These are phyloP conservation scores for Globisporangium viniferum DNA, from an alignment of 352 stramenopile genomes.

Conservation along the genomic window DNA sequence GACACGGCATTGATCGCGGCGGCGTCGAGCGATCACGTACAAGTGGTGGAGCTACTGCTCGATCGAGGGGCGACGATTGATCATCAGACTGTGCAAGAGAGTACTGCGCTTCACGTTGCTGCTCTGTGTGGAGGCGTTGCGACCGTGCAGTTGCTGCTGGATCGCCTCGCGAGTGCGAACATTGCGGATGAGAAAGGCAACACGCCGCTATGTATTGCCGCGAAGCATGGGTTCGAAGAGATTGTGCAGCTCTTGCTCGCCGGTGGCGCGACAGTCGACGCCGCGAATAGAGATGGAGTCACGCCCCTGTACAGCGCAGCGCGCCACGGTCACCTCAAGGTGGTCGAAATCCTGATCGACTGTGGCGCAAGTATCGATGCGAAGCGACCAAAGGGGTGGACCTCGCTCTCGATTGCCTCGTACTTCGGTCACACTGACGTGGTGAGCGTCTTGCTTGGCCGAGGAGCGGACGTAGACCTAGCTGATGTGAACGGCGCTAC, in stretches of 20 bases:
- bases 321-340: not conserved
- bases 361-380: not conserved
- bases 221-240: not conserved
- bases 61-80: not conserved
- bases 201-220: not conserved
- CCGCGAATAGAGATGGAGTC: not conserved
- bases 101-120: not conserved
- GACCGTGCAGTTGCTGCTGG: not conserved
- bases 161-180: not conserved
- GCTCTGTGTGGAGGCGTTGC: not conserved
- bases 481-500: not conserved
- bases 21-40: not conserved
- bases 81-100: not conserved
- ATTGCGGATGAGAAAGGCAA: not conserved
- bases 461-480: not conserved
- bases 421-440: not conserved
- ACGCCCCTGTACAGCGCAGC: not conserved
- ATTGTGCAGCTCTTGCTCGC: not conserved
- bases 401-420: not conserved
- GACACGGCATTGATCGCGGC: not conserved
- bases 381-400: not conserved
- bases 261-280: not conserved
- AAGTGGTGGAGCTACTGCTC: not conserved
- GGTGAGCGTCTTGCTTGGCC: not conserved
- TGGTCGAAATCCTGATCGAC: not conserved